Base-by-base conservation (phyloP, 1,139 yeast species). In the Nakaseomyces kungkrabaensis region DNA sequence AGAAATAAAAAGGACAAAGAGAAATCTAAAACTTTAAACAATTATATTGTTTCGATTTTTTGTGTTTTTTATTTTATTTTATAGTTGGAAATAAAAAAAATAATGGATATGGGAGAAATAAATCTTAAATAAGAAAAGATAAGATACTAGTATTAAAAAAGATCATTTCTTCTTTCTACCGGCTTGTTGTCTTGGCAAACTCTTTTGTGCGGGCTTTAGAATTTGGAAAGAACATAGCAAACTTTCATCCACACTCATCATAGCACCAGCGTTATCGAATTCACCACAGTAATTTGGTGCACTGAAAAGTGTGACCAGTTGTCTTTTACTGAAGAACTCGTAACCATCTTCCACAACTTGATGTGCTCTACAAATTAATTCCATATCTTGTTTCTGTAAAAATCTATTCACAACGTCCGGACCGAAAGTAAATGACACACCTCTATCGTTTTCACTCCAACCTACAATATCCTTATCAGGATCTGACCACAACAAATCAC, bases 201-300 rank as follows among this genome's bases (percentile, higher is more conserved):
- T 60, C 78, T 92, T 92, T 69, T 92, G 97, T 46, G 97, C 97
- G 37, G 97, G 98, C 71, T 92, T 92, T 68, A 92, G 79, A 63
- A 92, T 90, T 72, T 92, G 97, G 85, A 92, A 92, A 17, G 97
- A 89, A 74, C 98, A 92, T 63, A 92, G 77, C 65, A 92, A 78
- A 67, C 92, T 83, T 70, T 90, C 97, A 69, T 92, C 97, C 51
- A 90, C 97, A 62, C 95, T 83, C 97, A 90, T 90, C 96, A 90
- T 90, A 38, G 97, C 97, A 61, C 97, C 97, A 4, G 96, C 96
- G 68, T 90, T 90, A 70, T 90, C 97, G 67, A 90, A 90, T 70
- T 90, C 97, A 58, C 97, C 97, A 77, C 97, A 90, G 68, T 90
- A 90, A 71, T 90, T 90, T 58, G 97, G 97, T 47, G 97, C 97